Evolutionary conservation across 2,329 filamentous ascomycete species (phyloP), one percentile per base, ranked within the genome.

Genomic region (Phialophora verrucosa): DNA sequence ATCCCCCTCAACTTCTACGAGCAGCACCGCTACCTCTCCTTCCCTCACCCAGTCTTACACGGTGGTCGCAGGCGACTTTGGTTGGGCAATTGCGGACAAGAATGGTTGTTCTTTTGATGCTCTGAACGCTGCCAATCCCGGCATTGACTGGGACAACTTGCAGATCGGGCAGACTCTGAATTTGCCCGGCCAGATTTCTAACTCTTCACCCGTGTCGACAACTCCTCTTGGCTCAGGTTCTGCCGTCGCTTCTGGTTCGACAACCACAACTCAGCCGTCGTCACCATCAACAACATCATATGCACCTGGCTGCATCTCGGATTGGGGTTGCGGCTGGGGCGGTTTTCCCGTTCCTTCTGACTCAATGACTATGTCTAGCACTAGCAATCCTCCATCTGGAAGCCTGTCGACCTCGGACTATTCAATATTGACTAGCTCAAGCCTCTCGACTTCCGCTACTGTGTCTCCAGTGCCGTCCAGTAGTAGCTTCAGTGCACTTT

Each of bases 91-190:
- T 59, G 64, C 70, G 20, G 27, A 42, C 20, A 64, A 64, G 38
- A 35, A 67, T 20, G 69, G 69, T 27, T 70, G 67, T 47, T 63
- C 47, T 42, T 67, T 57, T 25, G 67, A 68, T 64, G 68, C 56
- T 8, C 54, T 72, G n/a, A 42, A 66, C 6, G 53, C 47, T 57
- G 69, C 63, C 4, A 72, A 72, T 62, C 65, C 69, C 5, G 60
- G 54, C 25, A 20, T 70, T 47, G 59, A 70, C 27, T 70, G 68
- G 69, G 65, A 65, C 35, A 65, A 66, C 5, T 51, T 71, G 51
- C 50, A 59, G 44, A 57, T 68, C 57, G 67, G 67, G 29, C 67
- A 71, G 42, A 63, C 23, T 1, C n/a, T 71, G 38, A 71, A 64
- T 60, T 10, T 64, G 10, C 68, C 67, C 38, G 60, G 59, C 11